These are phyloP conservation scores for Incumbomyces lentus DNA, from an alignment of 2,329 filamentous ascomycete species.

Conservation along the genomic window DNA sequence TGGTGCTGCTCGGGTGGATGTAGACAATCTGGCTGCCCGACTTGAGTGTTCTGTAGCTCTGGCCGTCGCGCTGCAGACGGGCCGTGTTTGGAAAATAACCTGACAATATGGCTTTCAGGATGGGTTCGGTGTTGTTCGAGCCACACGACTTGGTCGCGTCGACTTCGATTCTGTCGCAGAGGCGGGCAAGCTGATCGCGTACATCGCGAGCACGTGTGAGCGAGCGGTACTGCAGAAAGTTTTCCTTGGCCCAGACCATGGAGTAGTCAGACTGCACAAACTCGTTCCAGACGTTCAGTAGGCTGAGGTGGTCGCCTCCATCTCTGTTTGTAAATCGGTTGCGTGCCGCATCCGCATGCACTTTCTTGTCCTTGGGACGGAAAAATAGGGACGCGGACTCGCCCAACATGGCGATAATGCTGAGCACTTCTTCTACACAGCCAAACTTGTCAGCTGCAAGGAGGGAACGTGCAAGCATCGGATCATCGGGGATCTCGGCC, in stretches of 20 bases:
- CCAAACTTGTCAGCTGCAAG: constrained; percentile 79
- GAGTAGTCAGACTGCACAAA: constrained; percentile 90
- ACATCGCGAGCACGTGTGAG: constrained; percentile 83
- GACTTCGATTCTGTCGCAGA: constrained; percentile 90
- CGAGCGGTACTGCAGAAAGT: constrained; percentile 86
- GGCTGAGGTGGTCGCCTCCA: constrained; percentile 77
- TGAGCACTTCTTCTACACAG: constrained; percentile 88
- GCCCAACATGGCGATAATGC: constrained; percentile 86
- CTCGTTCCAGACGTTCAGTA: constrained; percentile 89
- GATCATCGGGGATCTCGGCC: constrained; percentile 88
- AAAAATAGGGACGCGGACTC: constrained; percentile 87
- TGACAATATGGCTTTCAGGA: constrained; percentile 77
- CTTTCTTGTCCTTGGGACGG: constrained; percentile 92
- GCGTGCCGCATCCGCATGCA: constrained; percentile 84
- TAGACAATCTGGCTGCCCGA: constrained; percentile 64
- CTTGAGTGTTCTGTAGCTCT: constrained; percentile 85
- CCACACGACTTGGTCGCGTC: constrained; percentile 56
- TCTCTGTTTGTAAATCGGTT: constrained; percentile 82
- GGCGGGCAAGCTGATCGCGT: constrained; percentile 78
- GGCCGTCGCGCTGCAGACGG: constrained; percentile 68
- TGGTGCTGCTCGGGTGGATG: constrained; percentile 77
- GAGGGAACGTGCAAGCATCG: constrained; percentile 81
- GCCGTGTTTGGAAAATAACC: constrained; percentile 95
- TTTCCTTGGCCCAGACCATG: constrained; percentile 78
- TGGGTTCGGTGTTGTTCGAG: constrained; percentile 51